Base-by-base conservation (phyloP, 257 asterid genomes). In the Marsdenia floribunda region DNA sequence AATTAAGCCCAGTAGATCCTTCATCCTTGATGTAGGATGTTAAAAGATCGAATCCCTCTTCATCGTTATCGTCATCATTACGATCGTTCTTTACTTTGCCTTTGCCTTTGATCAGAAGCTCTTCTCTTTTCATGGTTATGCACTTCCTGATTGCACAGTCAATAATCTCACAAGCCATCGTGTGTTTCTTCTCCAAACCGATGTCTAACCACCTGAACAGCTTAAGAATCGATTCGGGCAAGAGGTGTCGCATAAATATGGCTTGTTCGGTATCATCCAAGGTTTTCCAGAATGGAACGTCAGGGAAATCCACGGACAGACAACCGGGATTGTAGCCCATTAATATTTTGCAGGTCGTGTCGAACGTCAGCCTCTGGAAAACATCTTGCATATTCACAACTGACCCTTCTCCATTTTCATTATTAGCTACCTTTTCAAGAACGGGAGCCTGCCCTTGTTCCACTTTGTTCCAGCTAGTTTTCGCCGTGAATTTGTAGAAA, bases 301-400 rank as follows among this genome's bases (percentile, higher is more conserved):
- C 74, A 0, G 90, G 85, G 19, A 89, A 69, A 38, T 85, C 77
- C 0, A 70, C 2, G 0, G 90, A 80, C 9, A 86, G 67, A 11
- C 90, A 83, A 5, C 88, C 88, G 8, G 91, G 91, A 67, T 88
- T 86, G 37, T 72, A 83, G 1, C 91, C 91, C 0, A 87, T 85
- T 10, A 85, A 79, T 68, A 86, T 3, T n/a, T 9, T 53, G 18
- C 88, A 85, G 12, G 86, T 88, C 0, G 89, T 77, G 33, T 88
- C 93, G 38, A 86, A 85, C 10, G 88, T 83, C 19, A 79, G 72
- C 74, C 93, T 77, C 67, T 86, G 89, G 73, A 88, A 85, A 57
- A 85, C 65, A 54, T 88, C 91, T 60, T 86, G 93, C 68, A 88
- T 16, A 59, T 88, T 91, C 18, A 88, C 40, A 16, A 72, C 78